A percentile compares a stretch with the other conserved stretches of the same genome.
Conservation (phyloP, 2,329 filamentous ascomycete genomes). For the Coleophoma eucalyptorum region DNA sequence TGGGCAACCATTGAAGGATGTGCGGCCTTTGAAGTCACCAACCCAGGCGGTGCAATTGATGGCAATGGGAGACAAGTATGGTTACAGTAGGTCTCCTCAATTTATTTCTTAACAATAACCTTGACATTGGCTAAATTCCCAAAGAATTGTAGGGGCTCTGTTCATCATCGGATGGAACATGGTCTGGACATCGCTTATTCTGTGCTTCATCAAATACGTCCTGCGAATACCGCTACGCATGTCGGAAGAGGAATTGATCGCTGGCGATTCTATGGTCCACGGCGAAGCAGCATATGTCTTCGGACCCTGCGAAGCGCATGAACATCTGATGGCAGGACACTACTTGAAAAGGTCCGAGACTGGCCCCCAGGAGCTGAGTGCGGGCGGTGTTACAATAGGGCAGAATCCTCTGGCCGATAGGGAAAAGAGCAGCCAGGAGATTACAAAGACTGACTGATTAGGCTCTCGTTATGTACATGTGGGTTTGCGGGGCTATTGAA, state of each 20-base stretch:
- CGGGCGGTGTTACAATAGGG: conserved; percentile 13
- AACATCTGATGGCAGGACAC: conserved; percentile 12
- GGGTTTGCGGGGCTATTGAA: no score
- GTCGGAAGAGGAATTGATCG: conserved; percentile 38
- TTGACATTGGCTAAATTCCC: no score
- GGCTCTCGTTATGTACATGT: not conserved
- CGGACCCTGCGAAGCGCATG: conserved; percentile 13
- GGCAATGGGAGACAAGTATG: conserved; percentile 46
- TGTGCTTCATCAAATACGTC: conserved; percentile 47
- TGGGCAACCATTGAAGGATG: conserved; percentile 43
- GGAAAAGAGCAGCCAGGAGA: conserved; percentile 5
- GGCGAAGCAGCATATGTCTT: conserved; percentile 33
- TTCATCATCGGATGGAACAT: conserved; percentile 48
- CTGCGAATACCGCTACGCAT: conserved; percentile 42
- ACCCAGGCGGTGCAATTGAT: conserved; percentile 43
- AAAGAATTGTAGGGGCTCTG: conserved; percentile 36
- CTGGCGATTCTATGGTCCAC: conserved; percentile 44
- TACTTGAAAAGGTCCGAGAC: conserved; percentile 9
- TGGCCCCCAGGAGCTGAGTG: conserved; percentile 6
- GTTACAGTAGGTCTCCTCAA: conserved; percentile 35
- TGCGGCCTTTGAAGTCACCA: conserved; percentile 39
- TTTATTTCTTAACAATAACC: no score
- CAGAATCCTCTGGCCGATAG: conserved; percentile 6
- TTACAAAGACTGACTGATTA: not conserved
- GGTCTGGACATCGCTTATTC: conserved; percentile 44